phyloP scores from a whole-genome alignment of 306 rosid species.

The Cajanus cajan region DNA sequence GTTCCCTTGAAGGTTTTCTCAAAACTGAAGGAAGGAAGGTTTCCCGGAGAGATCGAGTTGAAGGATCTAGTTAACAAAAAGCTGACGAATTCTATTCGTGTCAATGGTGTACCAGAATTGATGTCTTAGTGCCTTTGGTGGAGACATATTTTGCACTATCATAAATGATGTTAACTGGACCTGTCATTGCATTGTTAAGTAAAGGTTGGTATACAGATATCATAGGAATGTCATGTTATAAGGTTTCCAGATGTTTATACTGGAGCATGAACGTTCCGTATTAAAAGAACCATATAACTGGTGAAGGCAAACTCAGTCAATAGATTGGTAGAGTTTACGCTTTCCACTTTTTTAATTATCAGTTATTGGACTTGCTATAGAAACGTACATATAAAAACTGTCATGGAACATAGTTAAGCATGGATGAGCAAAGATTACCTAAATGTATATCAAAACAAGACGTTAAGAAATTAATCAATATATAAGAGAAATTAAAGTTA shows the following conservation, averaged over 20 bases:
- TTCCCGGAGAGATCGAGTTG: slow-evolving; percentile 75
- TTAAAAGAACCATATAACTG: slow-evolving; percentile 9
- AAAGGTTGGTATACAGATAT: not conserved
- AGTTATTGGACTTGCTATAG: not conserved
- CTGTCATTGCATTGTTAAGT: slow-evolving; percentile 29
- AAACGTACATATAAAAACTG: not conserved
- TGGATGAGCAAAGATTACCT: not conserved
- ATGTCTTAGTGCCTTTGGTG: slow-evolving; percentile 30
- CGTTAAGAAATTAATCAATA: not conserved
- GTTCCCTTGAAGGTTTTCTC: slow-evolving; percentile 67
- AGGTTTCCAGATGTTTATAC: slow-evolving; percentile 12
- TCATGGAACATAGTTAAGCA: not conserved
- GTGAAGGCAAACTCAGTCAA: slow-evolving; percentile 4
- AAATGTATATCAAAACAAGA: not conserved
- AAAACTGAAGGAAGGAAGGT: slow-evolving; percentile 69
- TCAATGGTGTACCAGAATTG: slow-evolving; percentile 34
- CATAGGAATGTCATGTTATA: slow-evolving; percentile 11
- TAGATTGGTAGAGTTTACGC: not conserved
- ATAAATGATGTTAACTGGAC: slow-evolving; percentile 25
- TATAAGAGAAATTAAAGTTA: not conserved
- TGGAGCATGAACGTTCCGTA: slow-evolving; percentile 9
- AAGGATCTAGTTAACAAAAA: slow-evolving; percentile 48
- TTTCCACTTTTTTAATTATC: too few species aligned
- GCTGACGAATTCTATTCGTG: slow-evolving; percentile 45
- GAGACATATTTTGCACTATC: slow-evolving; percentile 4